Base-by-base conservation (phyloP, 371 early-diverging fungal species). In the Dichotomocladium elegans region DNA sequence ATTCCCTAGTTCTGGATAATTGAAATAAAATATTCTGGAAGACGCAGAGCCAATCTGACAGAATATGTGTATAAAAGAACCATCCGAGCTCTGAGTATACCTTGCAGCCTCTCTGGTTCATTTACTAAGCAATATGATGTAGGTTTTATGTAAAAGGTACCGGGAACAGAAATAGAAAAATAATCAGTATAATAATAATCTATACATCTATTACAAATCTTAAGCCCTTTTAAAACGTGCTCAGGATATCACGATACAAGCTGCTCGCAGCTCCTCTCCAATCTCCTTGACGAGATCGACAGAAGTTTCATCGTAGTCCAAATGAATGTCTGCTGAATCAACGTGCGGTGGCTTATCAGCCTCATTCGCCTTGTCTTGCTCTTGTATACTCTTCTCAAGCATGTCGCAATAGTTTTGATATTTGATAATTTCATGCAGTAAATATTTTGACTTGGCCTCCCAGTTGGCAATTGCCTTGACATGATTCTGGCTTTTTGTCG, bases 381-480 rank as follows among this genome's bases (percentile, higher is more conserved):
- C 26, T 25, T 40, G 48, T 27, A 48, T 47, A 27, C 87, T 81
- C 22, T 84, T 81, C 57, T 90, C 84, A 44, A 92, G 63, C 5
- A 73, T 77, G 53, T 90, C 86, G 22, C 84, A 83, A 54, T 95
- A 95, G 58, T 89, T 89, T 66, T 89, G 84, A 56, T 93, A 94
- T 57, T 92, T 92, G 60, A 93, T 88, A 57, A 91, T 85, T 68
- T 95, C 94, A 62, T 87, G 83, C 48, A 92, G 70, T 51, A 95
- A 67, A 60, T 90, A 90, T 52, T 88, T 85, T 7, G 90, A 84
- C 64, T 90, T 92, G 35, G 84, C 72, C 61, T 89, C 90, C 95
- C 95, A 95, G 60, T 95, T 95, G 8, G 81, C 56, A 51, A 89
- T 74, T 1, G 87, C 94, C 55, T 82, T 88, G 9, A 80, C 60